Percentiles rank a stretch among this genome's conserved stretches.
Evolutionary conservation across 2,329 filamentous ascomycete species (phyloP).

Genomic region (Calonectria henricotiae): DNA sequence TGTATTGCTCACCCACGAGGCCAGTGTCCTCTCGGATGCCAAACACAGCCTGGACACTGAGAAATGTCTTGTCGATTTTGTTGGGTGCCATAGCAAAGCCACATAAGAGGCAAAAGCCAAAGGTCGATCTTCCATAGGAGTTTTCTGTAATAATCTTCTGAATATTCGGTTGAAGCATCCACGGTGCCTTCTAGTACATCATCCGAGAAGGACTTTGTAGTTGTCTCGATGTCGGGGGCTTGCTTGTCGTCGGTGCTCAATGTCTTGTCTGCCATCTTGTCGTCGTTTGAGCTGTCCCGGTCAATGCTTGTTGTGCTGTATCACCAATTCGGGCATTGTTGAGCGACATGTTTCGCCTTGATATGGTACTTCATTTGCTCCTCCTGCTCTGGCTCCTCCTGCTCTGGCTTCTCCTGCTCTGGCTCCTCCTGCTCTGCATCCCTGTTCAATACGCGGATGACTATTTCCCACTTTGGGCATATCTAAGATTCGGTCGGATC

Average conservation of each 20-base stretch:
- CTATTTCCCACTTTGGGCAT: not conserved
- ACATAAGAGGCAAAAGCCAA: slow-evolving; percentile 54
- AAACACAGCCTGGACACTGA: slow-evolving; percentile 54
- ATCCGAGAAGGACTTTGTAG: slow-evolving; percentile 7
- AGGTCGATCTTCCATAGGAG: slow-evolving; percentile 55
- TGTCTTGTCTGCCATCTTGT: slow-evolving; percentile 17
- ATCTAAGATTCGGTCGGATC: slow-evolving; percentile 11
- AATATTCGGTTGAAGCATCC: slow-evolving; percentile 40
- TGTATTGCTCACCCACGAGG: slow-evolving; percentile 54
- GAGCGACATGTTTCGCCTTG: not conserved
- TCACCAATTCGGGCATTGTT: not conserved
- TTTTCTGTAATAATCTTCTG: slow-evolving; percentile 49
- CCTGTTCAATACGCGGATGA: not conserved
- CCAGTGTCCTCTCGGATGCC: slow-evolving; percentile 53
- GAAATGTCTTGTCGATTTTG: slow-evolving; percentile 55
- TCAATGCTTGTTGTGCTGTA: not conserved
- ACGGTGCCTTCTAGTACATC: slow-evolving; percentile 25
- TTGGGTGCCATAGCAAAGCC: slow-evolving; percentile 53
- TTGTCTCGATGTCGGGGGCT: slow-evolving; percentile 8
- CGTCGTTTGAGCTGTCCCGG: not conserved
- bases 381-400: too few relatives aligned
- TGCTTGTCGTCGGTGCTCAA: not conserved
- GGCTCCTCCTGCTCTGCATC: too few relatives aligned
- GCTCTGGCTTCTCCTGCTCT: too few relatives aligned
- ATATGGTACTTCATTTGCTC: not conserved